Evolutionary conservation across 2,329 filamentous ascomycete species (phyloP), one percentile per base, ranked within the genome.

Genomic region (Shiraia sp.): DNA sequence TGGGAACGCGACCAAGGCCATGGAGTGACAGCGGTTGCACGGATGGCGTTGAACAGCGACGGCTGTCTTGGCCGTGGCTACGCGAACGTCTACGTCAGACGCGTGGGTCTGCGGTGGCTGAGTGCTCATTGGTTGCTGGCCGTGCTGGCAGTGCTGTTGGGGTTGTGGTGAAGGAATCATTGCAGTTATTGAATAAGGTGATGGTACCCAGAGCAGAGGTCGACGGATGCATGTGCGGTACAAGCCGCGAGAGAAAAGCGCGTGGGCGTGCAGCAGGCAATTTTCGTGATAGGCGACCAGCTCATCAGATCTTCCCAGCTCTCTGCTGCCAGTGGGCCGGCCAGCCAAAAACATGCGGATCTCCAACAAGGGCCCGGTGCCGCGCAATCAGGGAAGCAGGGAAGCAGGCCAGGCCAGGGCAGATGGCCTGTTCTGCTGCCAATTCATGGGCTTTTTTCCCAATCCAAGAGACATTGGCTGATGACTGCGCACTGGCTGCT

Each of bases 41-140:
- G 53, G 54, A 51, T 46, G 44, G 47, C 49, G 43, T 40, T 49
- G 49, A 44, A 46, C 29, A 36, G 42, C 15, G 16, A 30, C 19
- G 36, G 19, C 28, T n/a, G 32, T 39, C 47, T 55, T 57, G 51
- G 51, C 42, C 26, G 33, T 36, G 45, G 33, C 37, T 42, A 51
- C 32, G 40, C 54, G 52, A 53, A 44, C 53, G 45, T 38, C 51
- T 44, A 60, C 57, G 55, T 59, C 57, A 60, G 51, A 55, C 47
- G 49, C 51, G 47, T 50, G 47, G 50, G 52, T 46, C 40, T 51
- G 44, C 45, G 28, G 42, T 35, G 40, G 43, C 32, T 37, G 31
- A 24, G 43, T 40, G 42, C 35, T 17, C 35, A 13, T 47, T 51
- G n/a, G n/a, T n/a, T n/a, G n/a, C n/a, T 55, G 52, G 49, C 44